Evolutionary conservation across 345 rosid species (phyloP), one percentile per base, ranked within the genome.

Genomic region (Streptanthus diversifolius): DNA sequence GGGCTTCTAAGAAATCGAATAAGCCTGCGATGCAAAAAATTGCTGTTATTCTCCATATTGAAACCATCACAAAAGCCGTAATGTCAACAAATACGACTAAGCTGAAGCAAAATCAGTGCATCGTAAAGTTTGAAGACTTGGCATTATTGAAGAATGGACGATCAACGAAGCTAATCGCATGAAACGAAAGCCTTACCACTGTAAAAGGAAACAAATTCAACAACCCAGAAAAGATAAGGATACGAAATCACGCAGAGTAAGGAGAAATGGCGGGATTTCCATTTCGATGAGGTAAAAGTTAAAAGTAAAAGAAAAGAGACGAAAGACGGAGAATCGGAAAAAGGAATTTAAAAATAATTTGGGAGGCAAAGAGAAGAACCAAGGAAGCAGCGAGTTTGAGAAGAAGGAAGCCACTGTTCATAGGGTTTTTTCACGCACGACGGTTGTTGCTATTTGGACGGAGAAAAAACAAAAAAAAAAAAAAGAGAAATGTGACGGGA

Each of bases 371-470:
- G 30, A 24, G 64, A n/a, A 32, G 37, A 44, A 75, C 70, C 74
- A 75, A 14, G 74, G 74, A 62, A 62, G 65, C 21, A 68, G 49
- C 43, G 70, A 75, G 58, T 61, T 61, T 12, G 74, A 75, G 64
- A 75, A 52, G 79, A 69, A 75, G 5, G 74, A 75, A 54, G 74
- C 70, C 74, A 58, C 44, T 33, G 66, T 65, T 27, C 1, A 35
- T 59, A 22, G 54, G 65, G 40, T 14, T 37, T 17, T 7, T 19
- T 13, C 40, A n/a, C n/a, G n/a, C 30, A 17, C 66, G 36, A 30
- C 44, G 72, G 68, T 47, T 7, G 12, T 57, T 25, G 37, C 68
- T n/a, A n/a, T 55, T 17, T 18, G 11, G 68, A 68, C 74, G 57
- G 68, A 3, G 68, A 58, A 27, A 1, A 48, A 55, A 10, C n/a